phyloP scores from a whole-genome alignment of 2,329 filamentous ascomycete species.

The Magnaporthiopsis poae region DNA sequence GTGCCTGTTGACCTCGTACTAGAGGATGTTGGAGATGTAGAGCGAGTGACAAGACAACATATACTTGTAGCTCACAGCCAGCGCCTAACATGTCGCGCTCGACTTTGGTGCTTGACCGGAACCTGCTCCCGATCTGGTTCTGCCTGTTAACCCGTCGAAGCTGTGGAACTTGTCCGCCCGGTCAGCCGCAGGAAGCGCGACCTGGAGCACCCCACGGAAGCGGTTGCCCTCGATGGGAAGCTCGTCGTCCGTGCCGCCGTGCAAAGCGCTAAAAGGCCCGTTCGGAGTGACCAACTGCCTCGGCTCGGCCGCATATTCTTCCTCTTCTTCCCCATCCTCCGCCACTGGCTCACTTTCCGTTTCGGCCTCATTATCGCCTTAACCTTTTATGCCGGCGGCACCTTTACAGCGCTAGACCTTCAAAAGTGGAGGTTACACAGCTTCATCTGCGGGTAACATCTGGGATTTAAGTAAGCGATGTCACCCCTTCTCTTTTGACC shows the following conservation, averaged over 20 bases:
- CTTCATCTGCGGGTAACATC: background rate
- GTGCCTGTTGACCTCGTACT: background rate
- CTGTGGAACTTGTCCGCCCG: background rate
- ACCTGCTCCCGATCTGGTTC: background rate
- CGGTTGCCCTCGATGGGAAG: slow-evolving; percentile 2
- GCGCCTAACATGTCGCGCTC: slow-evolving; percentile 13
- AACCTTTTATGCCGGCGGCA: background rate
- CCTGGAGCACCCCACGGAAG: slow-evolving; percentile 3
- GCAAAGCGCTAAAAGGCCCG: background rate
- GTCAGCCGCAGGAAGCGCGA: background rate
- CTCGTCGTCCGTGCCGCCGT: slow-evolving; percentile 7
- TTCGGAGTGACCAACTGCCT: background rate
- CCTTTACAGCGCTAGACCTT: background rate
- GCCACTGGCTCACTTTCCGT: background rate
- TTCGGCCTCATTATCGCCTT: background rate
- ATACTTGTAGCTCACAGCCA: slow-evolving; percentile 16
- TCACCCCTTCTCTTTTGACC: background rate
- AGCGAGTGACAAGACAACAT: background rate
- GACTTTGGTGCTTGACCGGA: background rate
- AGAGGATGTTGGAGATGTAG: no score
- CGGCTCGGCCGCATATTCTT: background rate
- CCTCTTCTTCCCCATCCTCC: background rate
- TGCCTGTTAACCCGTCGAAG: background rate
- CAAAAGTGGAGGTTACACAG: background rate
- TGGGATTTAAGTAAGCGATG: background rate